phyloP scores from a whole-genome alignment of 2,329 filamentous ascomycete species.

The Fusarium secorum region DNA sequence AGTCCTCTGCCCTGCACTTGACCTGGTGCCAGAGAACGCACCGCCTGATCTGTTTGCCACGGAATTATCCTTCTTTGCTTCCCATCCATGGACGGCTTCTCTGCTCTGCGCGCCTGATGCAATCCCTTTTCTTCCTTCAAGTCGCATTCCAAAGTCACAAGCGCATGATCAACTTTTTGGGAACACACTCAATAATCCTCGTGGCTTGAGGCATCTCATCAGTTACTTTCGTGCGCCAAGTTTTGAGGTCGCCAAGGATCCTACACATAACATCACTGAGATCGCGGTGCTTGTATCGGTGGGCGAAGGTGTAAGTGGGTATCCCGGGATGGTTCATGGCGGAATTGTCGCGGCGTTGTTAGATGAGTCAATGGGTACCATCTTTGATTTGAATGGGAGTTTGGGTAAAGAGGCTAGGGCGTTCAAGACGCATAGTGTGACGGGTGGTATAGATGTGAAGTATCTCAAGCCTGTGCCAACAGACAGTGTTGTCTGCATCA shows the following conservation, averaged over 20 bases:
- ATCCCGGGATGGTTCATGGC: slow-evolving; percentile 47
- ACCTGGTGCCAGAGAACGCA: slow-evolving; percentile 41
- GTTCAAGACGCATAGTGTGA: slow-evolving; percentile 45
- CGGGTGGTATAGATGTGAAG: slow-evolving; percentile 47
- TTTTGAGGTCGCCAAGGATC: slow-evolving; percentile 34
- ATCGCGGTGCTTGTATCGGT: slow-evolving; percentile 46
- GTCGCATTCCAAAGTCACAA: slow-evolving; percentile 43
- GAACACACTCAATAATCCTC: slow-evolving; percentile 41
- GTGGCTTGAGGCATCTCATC: slow-evolving; percentile 47
- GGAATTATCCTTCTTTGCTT: slow-evolving; percentile 45
- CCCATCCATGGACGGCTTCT: slow-evolving; percentile 48
- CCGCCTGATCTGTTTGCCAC: slow-evolving; percentile 39
- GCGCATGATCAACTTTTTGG: slow-evolving; percentile 49
- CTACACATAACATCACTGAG: slow-evolving; percentile 40
- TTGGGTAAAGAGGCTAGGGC: slow-evolving; percentile 44
- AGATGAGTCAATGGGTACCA: slow-evolving; percentile 49
- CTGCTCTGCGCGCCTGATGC: slow-evolving; percentile 41
- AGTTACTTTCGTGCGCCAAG: slow-evolving; percentile 45
- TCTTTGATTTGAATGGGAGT: slow-evolving; percentile 49
- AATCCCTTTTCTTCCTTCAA: slow-evolving; percentile 47
- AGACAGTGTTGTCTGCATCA: slow-evolving; percentile 44
- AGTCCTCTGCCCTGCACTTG: slow-evolving; percentile 44
- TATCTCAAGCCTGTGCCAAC: slow-evolving; percentile 46
- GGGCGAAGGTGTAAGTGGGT: slow-evolving; percentile 47
- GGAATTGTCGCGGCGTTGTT: slow-evolving; percentile 48